Evolutionary conservation across 1,139 yeast species (phyloP), one percentile per base, ranked within the genome.

Genomic region (Starmera stellimalicola): DNA sequence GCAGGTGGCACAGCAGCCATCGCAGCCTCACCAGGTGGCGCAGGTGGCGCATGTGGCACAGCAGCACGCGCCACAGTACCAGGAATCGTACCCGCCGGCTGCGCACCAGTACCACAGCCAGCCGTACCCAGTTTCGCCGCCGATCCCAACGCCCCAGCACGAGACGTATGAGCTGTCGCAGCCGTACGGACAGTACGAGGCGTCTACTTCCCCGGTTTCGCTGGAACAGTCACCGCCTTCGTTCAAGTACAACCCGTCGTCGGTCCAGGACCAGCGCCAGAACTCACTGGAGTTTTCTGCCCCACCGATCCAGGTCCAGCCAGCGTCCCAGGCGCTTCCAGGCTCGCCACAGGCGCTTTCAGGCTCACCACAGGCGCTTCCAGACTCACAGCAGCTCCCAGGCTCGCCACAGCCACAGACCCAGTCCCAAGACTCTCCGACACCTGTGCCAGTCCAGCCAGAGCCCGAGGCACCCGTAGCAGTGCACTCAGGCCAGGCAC

Each of bases 21-120:
- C 16, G 3, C 41, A 41, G 16, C 27, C 24, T 6, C 22, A 16
- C 8, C 43, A 38, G 31, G 37, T 39, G 25, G 19, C 18, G 2
- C 16, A 20, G 14, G 39, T 40, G 7, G 37, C 32, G 24, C 26
- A 22, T 7, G 32, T 29, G 7, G 34, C 34, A 9, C 37, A 30
- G 20, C 33, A 29, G 3, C 26, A 23, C 4, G 31, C 16, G 3
- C 26, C 27, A 5, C 28, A 23, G n/a, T 32, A 34, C 22, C 22
- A 11, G 8, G 23, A 16, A 19, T 18, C 9, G 29, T 14, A 16
- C 7, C 7, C 7, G 15, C 29, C 16, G 10, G 11, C 15, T 6
- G 23, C 18, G 14, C 22, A 26, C 11, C 25, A 22, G 8, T 22
- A 22, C 11, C 12, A n/a, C 12, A 8, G 11, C 12, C 25, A n/a